Conservation (phyloP, 768 basidiomycete species). For the Gloeopeniophorella convolvens region DNA sequence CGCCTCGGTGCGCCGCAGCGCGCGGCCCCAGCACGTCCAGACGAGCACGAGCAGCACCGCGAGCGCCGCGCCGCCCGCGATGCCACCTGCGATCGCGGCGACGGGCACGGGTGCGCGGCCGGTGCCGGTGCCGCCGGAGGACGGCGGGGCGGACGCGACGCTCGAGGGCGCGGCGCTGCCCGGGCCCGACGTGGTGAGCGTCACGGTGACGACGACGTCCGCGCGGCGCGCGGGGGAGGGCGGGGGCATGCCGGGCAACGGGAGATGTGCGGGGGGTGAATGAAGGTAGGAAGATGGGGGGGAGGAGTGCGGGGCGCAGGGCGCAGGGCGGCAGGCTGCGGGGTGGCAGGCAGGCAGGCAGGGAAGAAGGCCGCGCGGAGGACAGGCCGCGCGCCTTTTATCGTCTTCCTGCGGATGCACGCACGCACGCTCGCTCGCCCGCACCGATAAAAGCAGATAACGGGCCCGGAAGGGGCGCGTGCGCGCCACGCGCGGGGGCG, state of each 20-base stretch:
- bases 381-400: no score
- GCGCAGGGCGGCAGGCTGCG: neutral
- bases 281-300: neutral
- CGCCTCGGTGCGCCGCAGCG: slow-evolving; percentile 33
- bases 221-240: no score
- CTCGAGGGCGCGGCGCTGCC: slow-evolving; percentile 12
- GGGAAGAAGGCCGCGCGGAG: slow-evolving; percentile 1
- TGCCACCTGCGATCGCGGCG: slow-evolving; percentile 45
- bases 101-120: slow-evolving; percentile 33
- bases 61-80: slow-evolving; percentile 40
- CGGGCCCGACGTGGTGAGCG: slow-evolving; percentile 23
- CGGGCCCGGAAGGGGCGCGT: no score
- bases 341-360: neutral
- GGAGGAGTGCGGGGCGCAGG: neutral
- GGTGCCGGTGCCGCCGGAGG: neutral
- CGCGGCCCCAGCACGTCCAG: slow-evolving; percentile 44
- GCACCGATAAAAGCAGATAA: no score
- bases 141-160: neutral
- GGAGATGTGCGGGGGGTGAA: neutral
- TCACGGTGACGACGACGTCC: slow-evolving; percentile 15
- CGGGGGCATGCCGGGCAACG: neutral
- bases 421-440: no score
- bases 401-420: no score
- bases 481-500: no score
- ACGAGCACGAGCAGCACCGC: slow-evolving; percentile 36